phyloP scores from a whole-genome alignment of 306 rosid genomes.

The Calophaca sinica region DNA sequence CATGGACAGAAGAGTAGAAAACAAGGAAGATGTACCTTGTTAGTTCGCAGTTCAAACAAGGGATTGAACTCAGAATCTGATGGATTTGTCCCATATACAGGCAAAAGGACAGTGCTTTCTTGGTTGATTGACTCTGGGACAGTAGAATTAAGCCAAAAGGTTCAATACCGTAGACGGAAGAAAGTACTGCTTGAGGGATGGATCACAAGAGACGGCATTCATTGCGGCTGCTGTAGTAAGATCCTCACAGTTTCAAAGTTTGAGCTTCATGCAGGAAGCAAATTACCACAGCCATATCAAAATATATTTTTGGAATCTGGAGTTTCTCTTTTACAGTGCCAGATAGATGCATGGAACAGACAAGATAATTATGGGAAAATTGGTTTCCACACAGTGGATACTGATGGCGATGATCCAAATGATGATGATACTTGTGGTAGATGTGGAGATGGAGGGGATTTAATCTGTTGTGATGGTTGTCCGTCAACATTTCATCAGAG shows the following conservation, averaged over 20 bases:
- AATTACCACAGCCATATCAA: conserved; percentile 84
- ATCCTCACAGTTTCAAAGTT: conserved; percentile 85
- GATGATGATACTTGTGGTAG: conserved; percentile 93
- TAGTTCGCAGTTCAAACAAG: conserved; percentile 77
- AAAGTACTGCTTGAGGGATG: conserved; percentile 85
- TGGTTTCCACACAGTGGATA: conserved; percentile 67
- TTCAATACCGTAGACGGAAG: conserved; percentile 80
- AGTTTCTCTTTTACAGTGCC: conserved; percentile 85
- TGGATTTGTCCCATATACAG: conserved; percentile 84
- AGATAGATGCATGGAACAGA: conserved; percentile 83
- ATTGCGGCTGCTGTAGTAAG: conserved; percentile 93
- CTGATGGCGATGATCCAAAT: conserved; percentile 85
- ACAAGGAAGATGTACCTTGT: conserved; percentile 74
- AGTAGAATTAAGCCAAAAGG: conserved; percentile 84
- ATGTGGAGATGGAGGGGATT: conserved; percentile 95
- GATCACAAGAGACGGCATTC: conserved; percentile 92
- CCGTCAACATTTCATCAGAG: conserved; percentile 92
- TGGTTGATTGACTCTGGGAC: conserved; percentile 85
- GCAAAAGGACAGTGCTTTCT: conserved; percentile 85
- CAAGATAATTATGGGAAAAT: conserved; percentile 66
- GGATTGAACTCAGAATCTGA: conserved; percentile 72
- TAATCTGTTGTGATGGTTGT: conserved; percentile 92
- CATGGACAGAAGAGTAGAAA: conserved; percentile 77
- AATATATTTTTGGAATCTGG: conserved; percentile 88
- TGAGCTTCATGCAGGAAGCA: conserved; percentile 93